phyloP scores from a whole-genome alignment of 441 rosid species.

The Kokia cookei region DNA sequence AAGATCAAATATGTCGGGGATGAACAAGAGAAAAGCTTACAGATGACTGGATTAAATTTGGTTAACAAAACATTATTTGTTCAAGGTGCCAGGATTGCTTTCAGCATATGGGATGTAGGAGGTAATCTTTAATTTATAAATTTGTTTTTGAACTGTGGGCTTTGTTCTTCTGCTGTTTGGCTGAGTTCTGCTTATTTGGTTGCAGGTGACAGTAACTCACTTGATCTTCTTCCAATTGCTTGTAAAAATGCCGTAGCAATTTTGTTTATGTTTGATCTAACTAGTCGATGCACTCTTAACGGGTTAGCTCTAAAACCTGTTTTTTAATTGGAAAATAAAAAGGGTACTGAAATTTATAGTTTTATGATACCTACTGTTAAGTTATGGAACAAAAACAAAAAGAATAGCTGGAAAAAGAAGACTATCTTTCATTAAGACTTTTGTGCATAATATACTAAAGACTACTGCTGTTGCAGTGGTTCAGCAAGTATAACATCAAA shows the following conservation, averaged over 20 bases:
- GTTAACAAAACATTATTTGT: conserved; percentile 75
- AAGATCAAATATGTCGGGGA: conserved; percentile 80
- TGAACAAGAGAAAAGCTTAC: conserved; percentile 55
- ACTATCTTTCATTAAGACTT: too few relatives aligned
- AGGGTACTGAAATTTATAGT: not conserved
- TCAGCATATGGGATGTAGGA: conserved; percentile 91
- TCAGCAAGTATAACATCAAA: too few relatives aligned
- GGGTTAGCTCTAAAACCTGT: conserved; percentile 30
- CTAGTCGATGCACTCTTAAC: conserved; percentile 85
- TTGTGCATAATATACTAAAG: too few relatives aligned
- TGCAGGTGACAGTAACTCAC: conserved; percentile 60
- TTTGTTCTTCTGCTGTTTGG: not conserved
- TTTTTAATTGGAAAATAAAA: not conserved
- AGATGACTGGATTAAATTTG: conserved; percentile 73
- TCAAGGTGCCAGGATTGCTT: conserved; percentile 74
- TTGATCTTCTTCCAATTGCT: conserved; percentile 77
- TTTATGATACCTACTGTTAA: not conserved
- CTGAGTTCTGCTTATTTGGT: not conserved
- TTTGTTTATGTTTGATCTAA: conserved; percentile 88
- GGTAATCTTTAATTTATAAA: conserved; percentile 27
- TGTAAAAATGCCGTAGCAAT: conserved; percentile 93
- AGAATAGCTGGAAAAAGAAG: too few relatives aligned
- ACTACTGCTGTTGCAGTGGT: too few relatives aligned
- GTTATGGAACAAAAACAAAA: too few relatives aligned
- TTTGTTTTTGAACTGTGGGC: not conserved